Percentiles rank a stretch among this genome's conserved stretches.
These are phyloP conservation scores for Aspergillus asperescens DNA, from an alignment of 495 filamentous ascomycete species.

Conservation along the genomic window DNA sequence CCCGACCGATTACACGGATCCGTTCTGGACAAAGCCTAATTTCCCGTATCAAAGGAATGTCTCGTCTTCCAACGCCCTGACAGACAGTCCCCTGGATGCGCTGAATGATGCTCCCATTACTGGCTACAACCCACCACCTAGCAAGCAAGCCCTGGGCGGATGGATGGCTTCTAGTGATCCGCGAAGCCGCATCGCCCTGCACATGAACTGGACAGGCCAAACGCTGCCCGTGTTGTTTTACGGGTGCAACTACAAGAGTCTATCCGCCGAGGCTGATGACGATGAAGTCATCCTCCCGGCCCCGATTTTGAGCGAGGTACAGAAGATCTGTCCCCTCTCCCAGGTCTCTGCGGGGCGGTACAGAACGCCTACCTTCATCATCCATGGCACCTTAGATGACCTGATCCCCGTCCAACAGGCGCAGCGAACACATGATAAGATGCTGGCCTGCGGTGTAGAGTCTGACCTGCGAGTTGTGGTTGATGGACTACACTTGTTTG, in stretches of 20 bases:
- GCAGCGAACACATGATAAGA: slow-evolving; percentile 17
- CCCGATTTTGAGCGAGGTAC: slow-evolving; percentile 17
- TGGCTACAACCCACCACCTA: slow-evolving; percentile 14
- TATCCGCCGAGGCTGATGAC: slow-evolving; percentile 10
- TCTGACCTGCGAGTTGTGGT: background rate
- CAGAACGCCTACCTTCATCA: slow-evolving; percentile 41
- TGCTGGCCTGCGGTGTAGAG: background rate
- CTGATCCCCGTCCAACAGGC: slow-evolving; percentile 43
- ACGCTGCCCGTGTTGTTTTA: slow-evolving; percentile 35
- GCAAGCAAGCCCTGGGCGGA: slow-evolving; percentile 15
- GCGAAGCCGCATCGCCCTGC: slow-evolving; percentile 32
- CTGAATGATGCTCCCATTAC: slow-evolving; percentile 30
- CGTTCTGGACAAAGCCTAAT: slow-evolving; percentile 20
- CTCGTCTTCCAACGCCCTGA: background rate
- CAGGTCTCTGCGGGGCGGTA: slow-evolving; percentile 37
- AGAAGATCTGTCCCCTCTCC: slow-evolving; percentile 28
- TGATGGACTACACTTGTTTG: background rate
- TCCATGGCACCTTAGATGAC: slow-evolving; percentile 45
- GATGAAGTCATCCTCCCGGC: slow-evolving; percentile 14
- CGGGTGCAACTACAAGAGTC: slow-evolving; percentile 10
- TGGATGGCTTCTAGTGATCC: slow-evolving; percentile 32
- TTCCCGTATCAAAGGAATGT: slow-evolving; percentile 3
- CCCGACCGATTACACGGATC: slow-evolving; percentile 41
- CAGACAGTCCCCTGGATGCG: background rate
- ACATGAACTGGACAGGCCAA: slow-evolving; percentile 45